Base-by-base conservation (phyloP, 1,139 yeast genomes). In the Suhomyces panamericanus region DNA sequence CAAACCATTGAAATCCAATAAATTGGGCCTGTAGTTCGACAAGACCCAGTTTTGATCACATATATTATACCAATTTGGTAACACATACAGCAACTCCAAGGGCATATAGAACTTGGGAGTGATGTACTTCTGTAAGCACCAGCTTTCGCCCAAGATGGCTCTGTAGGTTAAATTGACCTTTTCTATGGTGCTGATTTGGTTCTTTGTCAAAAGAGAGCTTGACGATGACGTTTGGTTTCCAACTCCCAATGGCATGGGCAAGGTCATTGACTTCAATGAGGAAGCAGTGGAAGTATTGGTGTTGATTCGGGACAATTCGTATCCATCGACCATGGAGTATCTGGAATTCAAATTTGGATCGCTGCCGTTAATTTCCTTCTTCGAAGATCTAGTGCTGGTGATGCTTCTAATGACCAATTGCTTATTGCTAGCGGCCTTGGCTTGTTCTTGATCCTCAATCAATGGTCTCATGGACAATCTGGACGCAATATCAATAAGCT, bases 1-100 rank as follows among this genome's bases (percentile, higher is more conserved):
- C 49, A 83, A 69, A 0, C 95, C 85, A 58, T 87, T 89, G 55
- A 85, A 77, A 51, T 87, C 93, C 22, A 84, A 67, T 32, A 86
- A 61, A 55, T 79, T 77, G 33, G 85, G 78, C 47, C 77, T 58
- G 50, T 73, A 73, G 51, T 69, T 73, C 0, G 78, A 67, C 41
- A 75, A 62, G 0, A 70, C 75, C 78, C 78, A 73, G 46, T 66
- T 69, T 53, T 73, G 77, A 38, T 73, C 77, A 53, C 77, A 69
- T 6, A 73, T 56, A 12, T 49, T 49, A 48, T 55, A 71, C 76
- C 78, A 74, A 32, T 62, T 69, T 1, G 70, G 66, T 32, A 74
- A 55, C 17, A 70, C 51, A 6, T 49, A 34, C 1, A 54, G 35
- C 35, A 71, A 51, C 12, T 64, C 69, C 22, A 73, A 50, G 2